phyloP scores from a whole-genome alignment of 1,284 basidiomycete species.

The Melampsora americana region DNA sequence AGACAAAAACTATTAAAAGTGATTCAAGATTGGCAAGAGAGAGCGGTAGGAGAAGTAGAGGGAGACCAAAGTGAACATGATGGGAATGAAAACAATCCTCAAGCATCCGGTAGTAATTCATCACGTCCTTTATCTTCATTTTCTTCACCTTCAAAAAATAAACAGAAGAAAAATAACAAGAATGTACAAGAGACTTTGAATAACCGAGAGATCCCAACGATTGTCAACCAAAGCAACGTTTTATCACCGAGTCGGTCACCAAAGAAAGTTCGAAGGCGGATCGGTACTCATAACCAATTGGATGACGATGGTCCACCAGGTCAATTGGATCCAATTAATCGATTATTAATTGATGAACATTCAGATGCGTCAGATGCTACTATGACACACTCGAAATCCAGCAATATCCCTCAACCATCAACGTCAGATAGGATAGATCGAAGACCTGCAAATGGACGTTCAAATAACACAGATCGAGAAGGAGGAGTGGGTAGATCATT shows the following conservation, averaged over 20 bases:
- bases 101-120: not conserved
- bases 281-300: not conserved
- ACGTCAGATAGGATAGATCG: not conserved
- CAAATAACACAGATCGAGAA: not conserved
- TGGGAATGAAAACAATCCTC: not conserved
- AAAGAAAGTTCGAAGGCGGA: not conserved
- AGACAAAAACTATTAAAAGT: constrained; percentile 70
- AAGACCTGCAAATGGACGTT: not conserved
- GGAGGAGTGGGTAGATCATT: constrained; percentile 4
- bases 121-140: not conserved
- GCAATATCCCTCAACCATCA: too few relatives aligned
- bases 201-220: not conserved
- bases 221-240: not conserved
- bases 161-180: constrained; percentile 19
- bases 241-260: not conserved
- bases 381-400: not conserved
- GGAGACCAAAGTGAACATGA: not conserved
- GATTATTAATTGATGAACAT: constrained; percentile 2
- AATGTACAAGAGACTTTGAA: not conserved
- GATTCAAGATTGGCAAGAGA: constrained; percentile 75
- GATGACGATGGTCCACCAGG: not conserved
- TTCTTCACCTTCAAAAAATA: constrained; percentile 25
- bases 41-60: not conserved
- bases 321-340: not conserved
- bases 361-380: constrained; percentile 14